Base-by-base conservation (phyloP, 208 protist species). In the Kentomonas sorsogonicus region DNA sequence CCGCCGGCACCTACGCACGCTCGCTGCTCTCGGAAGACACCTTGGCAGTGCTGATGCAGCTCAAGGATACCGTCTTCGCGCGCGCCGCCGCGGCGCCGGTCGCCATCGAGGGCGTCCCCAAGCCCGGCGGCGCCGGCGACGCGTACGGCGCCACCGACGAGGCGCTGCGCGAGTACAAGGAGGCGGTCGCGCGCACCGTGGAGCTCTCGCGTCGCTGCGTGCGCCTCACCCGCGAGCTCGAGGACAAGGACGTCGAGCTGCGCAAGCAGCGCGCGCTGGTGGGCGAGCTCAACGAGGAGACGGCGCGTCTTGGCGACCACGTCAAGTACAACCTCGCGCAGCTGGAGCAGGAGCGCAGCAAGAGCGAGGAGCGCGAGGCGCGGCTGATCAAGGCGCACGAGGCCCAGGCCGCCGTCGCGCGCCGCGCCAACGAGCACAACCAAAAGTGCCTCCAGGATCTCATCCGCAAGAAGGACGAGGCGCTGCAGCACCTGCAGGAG, bases 1-100 rank as follows among this genome's bases (percentile, higher is more conserved):
- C 80, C 29, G 69, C 73, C 29, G n/a, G n/a, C n/a, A 50, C 47
- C 30, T 51, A 63, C n/a, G 63, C 56, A 4, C 57, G 66, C 46
- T 60, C 70, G 4, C 56, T 69, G 5, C 59, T 88, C 11, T 73
- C 82, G 29, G 76, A 79, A 27, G 67, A 77, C 29, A 34, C 83
- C 2, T 41, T 90, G 0, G 62, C 74, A 20, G 74, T 63, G 5
- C 78, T 92, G 39, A 55, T 77, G 25, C 66, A 85, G 27, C 64
- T 92, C n/a, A 76, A 83, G 43, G 88, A 92, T 23, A 81, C 77
- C 7, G 81, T 95, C 25, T 86, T 91, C 39, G 62, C 81, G n/a
- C 85, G 76, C 51, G 51, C 69, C 6, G 79, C 83, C 41, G 57
- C 75, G 11, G 79, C 83, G n/a, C 72, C 80, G 7, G n/a, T 84